Evolutionary conservation across 2,329 filamentous ascomycete species (phyloP), one percentile per base, ranked within the genome.

Genomic region (Capronia coronata): DNA sequence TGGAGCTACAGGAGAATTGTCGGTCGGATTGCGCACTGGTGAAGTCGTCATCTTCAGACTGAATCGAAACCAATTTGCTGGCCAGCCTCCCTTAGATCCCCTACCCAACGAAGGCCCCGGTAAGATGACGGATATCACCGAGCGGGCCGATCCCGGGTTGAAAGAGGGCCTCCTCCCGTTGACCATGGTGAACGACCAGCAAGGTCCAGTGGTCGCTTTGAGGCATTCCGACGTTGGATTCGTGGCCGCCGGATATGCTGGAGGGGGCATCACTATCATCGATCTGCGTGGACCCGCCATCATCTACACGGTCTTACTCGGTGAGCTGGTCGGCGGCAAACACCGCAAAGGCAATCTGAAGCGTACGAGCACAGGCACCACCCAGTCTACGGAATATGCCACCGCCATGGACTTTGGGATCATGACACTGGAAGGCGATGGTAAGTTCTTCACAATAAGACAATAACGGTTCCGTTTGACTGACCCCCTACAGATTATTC

Each of bases 141-240:
- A 82, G 10, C 78, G 89, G 49, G 77, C 82, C 2, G 90, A 96
- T 58, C 78, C 80, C 8, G 68, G 72, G 16, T 59, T 98, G 29
- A 90, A 84, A 61, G 86, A 93, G 61, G 90, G 89, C 0, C 65
- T 95, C 2, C 72, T 94, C 56, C 93, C 93, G 1, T 77, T 86
- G 55, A 81, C 86, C 1, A 71, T 97, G 25, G 82, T 96, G 51
- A 82, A 94, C 64, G 86, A 91, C 76, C 80, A 85, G 64, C 83
- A 89, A 62, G 93, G 90, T 0, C 75, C 86, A 1, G 82, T 96
- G 25, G 90, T 81, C 18, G 86, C 84, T 1, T 64, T 94, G 30
- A 84, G 87, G 50, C 80, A 93, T 48, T 93, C 89, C n/a, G 87
- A 95, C 65, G 83, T 97, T 10, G 93, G 93, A 0, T 98, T 98